Evolutionary conservation across 768 basidiomycete genomes (phyloP).

Genomic region (Phanerodontia chrysosporium): DNA sequence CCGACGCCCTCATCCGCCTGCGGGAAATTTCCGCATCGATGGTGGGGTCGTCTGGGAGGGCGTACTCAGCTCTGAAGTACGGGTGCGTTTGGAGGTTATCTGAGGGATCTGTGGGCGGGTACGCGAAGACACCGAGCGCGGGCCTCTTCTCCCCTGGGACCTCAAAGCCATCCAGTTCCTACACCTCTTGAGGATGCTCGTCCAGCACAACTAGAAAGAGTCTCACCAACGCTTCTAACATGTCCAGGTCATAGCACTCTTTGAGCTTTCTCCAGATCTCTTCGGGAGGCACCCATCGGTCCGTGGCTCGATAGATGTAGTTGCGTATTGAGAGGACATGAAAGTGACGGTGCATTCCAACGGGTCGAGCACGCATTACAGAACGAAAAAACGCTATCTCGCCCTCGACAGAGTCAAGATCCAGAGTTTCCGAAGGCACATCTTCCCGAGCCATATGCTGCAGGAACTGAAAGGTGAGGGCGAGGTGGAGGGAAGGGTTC

Average conservation of each 20-base stretch:
- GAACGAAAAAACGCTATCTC: conserved; percentile 85
- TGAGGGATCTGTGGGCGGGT: conserved; percentile 64
- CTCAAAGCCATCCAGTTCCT: conserved; percentile 44
- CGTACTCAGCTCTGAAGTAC: conserved; percentile 68
- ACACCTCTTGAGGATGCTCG: conserved; percentile 1
- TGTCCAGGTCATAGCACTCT: conserved; percentile 70
- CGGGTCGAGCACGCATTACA: conserved; percentile 74
- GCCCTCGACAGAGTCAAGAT: conserved; percentile 68
- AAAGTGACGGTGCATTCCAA: conserved; percentile 81
- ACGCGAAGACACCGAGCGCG: conserved; percentile 39
- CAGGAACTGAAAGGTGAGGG: not conserved
- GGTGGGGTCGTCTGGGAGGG: conserved; percentile 53
- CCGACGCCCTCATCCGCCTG: conserved; percentile 61
- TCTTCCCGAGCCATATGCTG: not conserved
- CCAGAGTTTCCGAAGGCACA: not conserved
- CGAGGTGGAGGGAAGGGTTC: not conserved
- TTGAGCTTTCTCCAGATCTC: conserved; percentile 74
- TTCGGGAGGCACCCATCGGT: conserved; percentile 51
- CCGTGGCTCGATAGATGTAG: conserved; percentile 68
- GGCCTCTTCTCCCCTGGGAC: conserved; percentile 24
- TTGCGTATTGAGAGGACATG: conserved; percentile 73
- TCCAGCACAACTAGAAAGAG: conserved; percentile 2
- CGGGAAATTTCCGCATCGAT: conserved; percentile 57
- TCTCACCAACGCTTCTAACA: conserved; percentile 62
- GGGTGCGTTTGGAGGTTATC: conserved; percentile 68